Base-by-base conservation (phyloP, 208 protist species). In the Leptomonas pyrrhocoris region DNA sequence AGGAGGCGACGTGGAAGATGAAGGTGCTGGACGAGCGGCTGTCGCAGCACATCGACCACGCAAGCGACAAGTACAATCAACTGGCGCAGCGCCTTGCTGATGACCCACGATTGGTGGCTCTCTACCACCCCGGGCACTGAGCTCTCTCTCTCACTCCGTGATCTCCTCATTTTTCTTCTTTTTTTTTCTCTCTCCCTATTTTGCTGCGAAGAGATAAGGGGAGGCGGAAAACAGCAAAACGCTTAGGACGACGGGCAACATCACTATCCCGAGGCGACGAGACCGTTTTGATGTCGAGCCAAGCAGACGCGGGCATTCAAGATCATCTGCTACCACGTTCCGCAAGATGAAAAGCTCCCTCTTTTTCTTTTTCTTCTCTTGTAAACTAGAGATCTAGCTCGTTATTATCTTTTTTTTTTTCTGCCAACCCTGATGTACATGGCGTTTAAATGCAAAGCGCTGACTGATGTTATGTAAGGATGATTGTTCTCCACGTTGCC, bases 1-100 rank as follows among this genome's bases (percentile, higher is more conserved):
- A 97, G 70, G 88, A 97, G 58, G 93, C 90, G 16, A 97, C 90
- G 50, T 95, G 90, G 89, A 78, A 87, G 53, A 96, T 97, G 84
- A 94, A 95, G 59, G 88, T 95, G 54, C 77, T 97, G 19, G 93
- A 97, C 61, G 87, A 97, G 70, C 83, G 90, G 1, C 80, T 97
- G 36, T 76, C 84, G 28, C 88, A 92, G 66, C 92, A 96, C 75
- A 92, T 94, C 74, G 89, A 94, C 61, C 80, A 86, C 23, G 90
- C 92, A 2, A 93, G 86, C 53, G 89, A 94, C 19, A 94, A 91
- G 75, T 96, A 96, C 68, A 89, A 80, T 27, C 70, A 82, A 67
- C 80, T 96, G 2, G 89, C 87, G 3, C 85, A 93, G 65, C 74
- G 85, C 23, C 84, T 96, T 3, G 63, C 86, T 12, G 86, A 94